Evolutionary conservation across 148 eudicot species (phyloP), one percentile per base, ranked within the genome.

Genomic region (Rhododendron henanense): DNA sequence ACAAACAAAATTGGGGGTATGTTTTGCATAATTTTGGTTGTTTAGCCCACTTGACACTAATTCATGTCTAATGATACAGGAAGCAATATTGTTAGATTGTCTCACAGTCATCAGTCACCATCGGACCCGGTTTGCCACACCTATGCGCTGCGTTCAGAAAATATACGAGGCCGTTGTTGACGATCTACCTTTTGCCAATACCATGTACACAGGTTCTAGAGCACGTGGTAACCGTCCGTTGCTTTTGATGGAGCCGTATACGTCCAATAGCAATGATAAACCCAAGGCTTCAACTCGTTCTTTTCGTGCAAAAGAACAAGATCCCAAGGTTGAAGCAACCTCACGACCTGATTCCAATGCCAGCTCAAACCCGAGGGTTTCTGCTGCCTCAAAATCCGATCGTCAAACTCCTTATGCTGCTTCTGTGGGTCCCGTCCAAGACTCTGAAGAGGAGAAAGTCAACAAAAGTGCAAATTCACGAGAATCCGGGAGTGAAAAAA

Each of bases 91-190:
- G 91, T 87, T 95, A 92, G 98, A 94, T 93, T 95, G 94, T 84
- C 93, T 95, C n/a, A 90, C 93, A 89, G 96, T 95, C 33, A 86
- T 95, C 82, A 90, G 94, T 80, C 98, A 94, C 88, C 98, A 95
- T 84, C 88, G 93, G 33, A 96, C 96, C 45, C 91, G 94, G 84
- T 95, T 95, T 81, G 98, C 96, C 78, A 95, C 98, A 35, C 98
- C 96, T 48, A 90, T 94, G 51, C 96, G 98, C 85, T 92, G 94
- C 1, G 84, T 94, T 73, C 95, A 93, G 86, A 94, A 89, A 86
- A 74, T 86, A 80, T 92, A 91, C 18, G 95, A 95, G 50, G 81
- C 92, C 39, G 96, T 94, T 14, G 85, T 87, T 83, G 98, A 92
- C 16, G 85, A 75, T 88, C 81, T 85, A 85, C 87, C 95, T 81